These are phyloP conservation scores for Epichloe uncinata DNA, from an alignment of 2,329 filamentous ascomycete species.

Conservation along the genomic window DNA sequence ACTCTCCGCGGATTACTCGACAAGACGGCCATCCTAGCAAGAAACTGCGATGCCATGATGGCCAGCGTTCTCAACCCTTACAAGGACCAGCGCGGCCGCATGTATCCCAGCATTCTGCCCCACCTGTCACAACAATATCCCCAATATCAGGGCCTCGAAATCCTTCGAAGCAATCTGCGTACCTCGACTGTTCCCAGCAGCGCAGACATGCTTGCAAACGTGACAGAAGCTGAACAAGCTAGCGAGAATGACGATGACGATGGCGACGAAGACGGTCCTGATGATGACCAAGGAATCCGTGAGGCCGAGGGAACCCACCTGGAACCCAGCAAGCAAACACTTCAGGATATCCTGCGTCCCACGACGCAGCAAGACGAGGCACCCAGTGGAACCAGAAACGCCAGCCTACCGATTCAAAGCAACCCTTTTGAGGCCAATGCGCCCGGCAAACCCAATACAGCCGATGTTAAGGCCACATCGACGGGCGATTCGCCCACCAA, in stretches of 20 bases:
- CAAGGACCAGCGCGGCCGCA: slow-evolving; percentile 46
- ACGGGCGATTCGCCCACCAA: slow-evolving; percentile 20
- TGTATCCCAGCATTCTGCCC: slow-evolving; percentile 64
- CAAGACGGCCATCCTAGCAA: slow-evolving; percentile 61
- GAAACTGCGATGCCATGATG: slow-evolving; percentile 59
- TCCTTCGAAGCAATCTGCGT: slow-evolving; percentile 48
- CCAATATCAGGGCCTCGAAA: slow-evolving; percentile 53
- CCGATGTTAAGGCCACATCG: slow-evolving; percentile 1
- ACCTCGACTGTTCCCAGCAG: slow-evolving; percentile 17
- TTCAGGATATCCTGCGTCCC: slow-evolving; percentile 9
- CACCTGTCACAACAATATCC: slow-evolving; percentile 58
- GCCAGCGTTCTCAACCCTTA: slow-evolving; percentile 73
- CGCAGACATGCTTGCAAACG: slow-evolving; percentile 15
- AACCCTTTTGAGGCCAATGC: slow-evolving; percentile 23
- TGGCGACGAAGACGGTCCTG: slow-evolving; percentile 9
- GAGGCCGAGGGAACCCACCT: background rate
- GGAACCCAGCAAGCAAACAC: background rate
- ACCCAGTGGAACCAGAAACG: slow-evolving; percentile 11
- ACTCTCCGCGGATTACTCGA: slow-evolving; percentile 64
- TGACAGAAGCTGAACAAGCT: slow-evolving; percentile 26
- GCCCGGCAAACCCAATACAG: background rate
- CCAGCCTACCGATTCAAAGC: slow-evolving; percentile 16
- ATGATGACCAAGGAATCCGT: slow-evolving; percentile 9
- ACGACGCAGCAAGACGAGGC: slow-evolving; percentile 8
- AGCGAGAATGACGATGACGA: slow-evolving; percentile 24